These are phyloP conservation scores for Xerophyta viscosa DNA, from an alignment of 106 monocot genomes.

Conservation along the genomic window DNA sequence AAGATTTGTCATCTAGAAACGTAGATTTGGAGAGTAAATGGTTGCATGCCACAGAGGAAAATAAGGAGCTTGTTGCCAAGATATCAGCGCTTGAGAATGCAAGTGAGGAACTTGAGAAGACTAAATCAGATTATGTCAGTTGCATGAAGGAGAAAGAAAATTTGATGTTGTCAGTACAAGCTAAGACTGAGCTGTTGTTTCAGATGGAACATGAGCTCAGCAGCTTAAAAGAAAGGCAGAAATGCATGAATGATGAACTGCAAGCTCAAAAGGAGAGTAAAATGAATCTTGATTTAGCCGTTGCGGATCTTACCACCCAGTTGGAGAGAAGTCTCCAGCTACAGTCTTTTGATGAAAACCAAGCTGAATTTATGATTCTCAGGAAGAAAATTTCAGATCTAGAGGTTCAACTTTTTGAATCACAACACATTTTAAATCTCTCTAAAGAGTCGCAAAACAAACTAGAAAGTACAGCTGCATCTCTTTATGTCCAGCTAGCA, in stretches of 20 bases:
- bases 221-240: conserved; percentile 32
- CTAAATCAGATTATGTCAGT: conserved; percentile 25
- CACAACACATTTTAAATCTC: conserved; percentile 26
- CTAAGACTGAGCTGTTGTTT: conserved; percentile 16
- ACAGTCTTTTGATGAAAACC: conserved; percentile 39
- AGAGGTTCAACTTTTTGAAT: conserved; percentile 42
- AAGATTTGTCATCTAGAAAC: conserved; percentile 49
- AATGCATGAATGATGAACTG: conserved; percentile 20
- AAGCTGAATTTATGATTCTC: conserved; percentile 37
- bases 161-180: conserved; percentile 26
- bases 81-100: conserved; percentile 17
- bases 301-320: conserved; percentile 48
- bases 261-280: conserved; percentile 25
- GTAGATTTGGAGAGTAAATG: conserved; percentile 43
- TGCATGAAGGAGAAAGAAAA: conserved; percentile 46
- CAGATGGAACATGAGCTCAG: conserved; percentile 54
- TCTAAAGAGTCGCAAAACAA: conserved; percentile 31
- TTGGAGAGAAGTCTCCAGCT: conserved; percentile 43
- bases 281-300: conserved; percentile 37
- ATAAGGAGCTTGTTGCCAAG: conserved; percentile 32
- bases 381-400: conserved; percentile 30
- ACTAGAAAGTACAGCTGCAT: conserved; percentile 17
- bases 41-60: conserved; percentile 39
- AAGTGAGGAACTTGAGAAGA: conserved; percentile 54
- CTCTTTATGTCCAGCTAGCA: conserved; percentile 23